Percentiles rank a stretch among this genome's conserved stretches.
Conservation (phyloP, 192 early-diverging fungal genomes). For the Coemansia sp. region DNA sequence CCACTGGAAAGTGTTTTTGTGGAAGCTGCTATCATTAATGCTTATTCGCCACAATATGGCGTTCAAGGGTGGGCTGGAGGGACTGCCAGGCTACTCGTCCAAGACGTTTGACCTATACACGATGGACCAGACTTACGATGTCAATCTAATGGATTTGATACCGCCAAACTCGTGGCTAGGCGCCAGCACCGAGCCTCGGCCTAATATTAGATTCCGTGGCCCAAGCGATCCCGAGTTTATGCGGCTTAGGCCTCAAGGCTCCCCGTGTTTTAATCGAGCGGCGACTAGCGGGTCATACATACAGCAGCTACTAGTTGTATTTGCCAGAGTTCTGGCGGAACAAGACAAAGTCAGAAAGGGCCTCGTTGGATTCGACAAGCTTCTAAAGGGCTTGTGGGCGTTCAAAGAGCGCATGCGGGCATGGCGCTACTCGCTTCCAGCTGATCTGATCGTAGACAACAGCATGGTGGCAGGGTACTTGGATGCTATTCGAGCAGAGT, state of each 20-base stretch:
- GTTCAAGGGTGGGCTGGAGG: constrained; percentile 14
- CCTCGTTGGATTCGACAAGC: constrained; percentile 12
- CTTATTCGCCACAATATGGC: constrained; percentile 20
- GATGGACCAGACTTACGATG: constrained; percentile 23
- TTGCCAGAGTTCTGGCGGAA: constrained; percentile 22
- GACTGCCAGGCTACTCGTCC: constrained; percentile 42
- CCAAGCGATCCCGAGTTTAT: constrained; percentile 39
- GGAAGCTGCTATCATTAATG: constrained; percentile 37
- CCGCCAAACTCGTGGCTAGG: constrained; percentile 37
- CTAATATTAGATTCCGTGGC: constrained; percentile 40
- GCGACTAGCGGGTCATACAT: constrained; percentile 19
- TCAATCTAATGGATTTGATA: constrained; percentile 43
- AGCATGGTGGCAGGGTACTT: constrained; percentile 34
- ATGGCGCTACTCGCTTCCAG: constrained; percentile 38
- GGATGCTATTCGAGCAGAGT: constrained; percentile 21
- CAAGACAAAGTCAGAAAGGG: constrained; percentile 20
- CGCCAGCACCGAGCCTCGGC: constrained; percentile 5
- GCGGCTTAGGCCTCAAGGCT: constrained; percentile 35
- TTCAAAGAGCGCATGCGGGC: constrained; percentile 45
- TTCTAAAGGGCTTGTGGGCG: constrained; percentile 40
- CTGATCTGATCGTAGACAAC: constrained; percentile 28
- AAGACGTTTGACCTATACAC: constrained; percentile 49
- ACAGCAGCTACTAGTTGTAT: constrained; percentile 44
- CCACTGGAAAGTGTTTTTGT: constrained; percentile 48
- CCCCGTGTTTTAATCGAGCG: constrained; percentile 39